Evolutionary conservation across 257 asterid species (phyloP), one percentile per base, ranked within the genome.

Genomic region (Knoxia roxburghii): DNA sequence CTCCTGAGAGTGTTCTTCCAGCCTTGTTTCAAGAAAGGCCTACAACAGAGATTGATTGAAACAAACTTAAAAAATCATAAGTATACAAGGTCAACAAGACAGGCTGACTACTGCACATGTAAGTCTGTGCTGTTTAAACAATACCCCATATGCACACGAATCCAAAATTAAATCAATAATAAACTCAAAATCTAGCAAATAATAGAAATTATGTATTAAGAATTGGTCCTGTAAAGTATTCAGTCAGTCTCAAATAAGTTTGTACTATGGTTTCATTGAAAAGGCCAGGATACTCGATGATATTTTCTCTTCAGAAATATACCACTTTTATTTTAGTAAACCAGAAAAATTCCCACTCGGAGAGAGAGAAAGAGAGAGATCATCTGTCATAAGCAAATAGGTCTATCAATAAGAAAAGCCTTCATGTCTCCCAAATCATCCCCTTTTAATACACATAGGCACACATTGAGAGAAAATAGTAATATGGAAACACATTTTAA

Each of bases 1-100:
- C 77, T 69, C 68, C 70, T 75, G 79, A 45, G 78, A 76, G 71
- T 76, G 85, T 79, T 82, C 82, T 65, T 79, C 79, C 56, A 83
- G 84, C 76, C 82, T 81, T 66, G 64, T 71, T 74, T 84, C 92
- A 4, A 90, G 83, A 71, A 94, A 94, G 52, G 78, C 79, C 99
- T 88, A 84, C 77, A 80, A 49, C 46, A 70, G 55, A 68, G 50
- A 68, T 35, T 61, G 58, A 61, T 57, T 68, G 49, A 64, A 49
- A 5, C 5, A 50, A 37, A 63, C 27, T 61, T 40, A 6, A 21
- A 30, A 64, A 13, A 20, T 41, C 33, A 51, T 6, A 55, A 50
- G 18, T 21, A 33, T 6, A 33, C 7, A 27, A 20, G 39, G 45
- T 59, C 7, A 55, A 57, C 4, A 7, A 58, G 49, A 33, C 39